Evolutionary conservation across 2,329 filamentous ascomycete species (phyloP).

Genomic region (Fusarium begoniae): DNA sequence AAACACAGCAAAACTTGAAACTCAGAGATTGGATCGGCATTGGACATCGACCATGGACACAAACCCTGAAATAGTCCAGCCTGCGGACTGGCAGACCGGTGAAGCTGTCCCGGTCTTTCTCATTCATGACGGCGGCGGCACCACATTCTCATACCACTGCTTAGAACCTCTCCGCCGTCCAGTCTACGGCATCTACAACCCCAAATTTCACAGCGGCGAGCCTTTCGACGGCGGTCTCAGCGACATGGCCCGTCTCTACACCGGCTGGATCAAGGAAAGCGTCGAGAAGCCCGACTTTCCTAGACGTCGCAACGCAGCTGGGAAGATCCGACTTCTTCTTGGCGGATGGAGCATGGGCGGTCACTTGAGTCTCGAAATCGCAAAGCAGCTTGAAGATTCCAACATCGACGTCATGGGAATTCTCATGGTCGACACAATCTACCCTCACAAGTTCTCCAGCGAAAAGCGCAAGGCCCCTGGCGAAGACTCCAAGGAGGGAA

Average conservation of each 20-base stretch:
- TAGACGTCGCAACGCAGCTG: slow-evolving; percentile 38
- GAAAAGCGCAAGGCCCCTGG: slow-evolving; percentile 12
- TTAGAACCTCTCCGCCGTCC: slow-evolving; percentile 59
- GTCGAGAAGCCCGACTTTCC: slow-evolving; percentile 46
- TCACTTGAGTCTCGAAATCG: slow-evolving; percentile 60
- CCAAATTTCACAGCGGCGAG: slow-evolving; percentile 57
- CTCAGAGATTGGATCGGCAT: not conserved
- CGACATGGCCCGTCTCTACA: slow-evolving; percentile 64
- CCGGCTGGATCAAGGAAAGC: slow-evolving; percentile 53
- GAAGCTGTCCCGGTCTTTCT: slow-evolving; percentile 60
- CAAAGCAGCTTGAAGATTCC: slow-evolving; percentile 53
- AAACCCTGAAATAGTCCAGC: slow-evolving; percentile 49
- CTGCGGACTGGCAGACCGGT: slow-evolving; percentile 44
- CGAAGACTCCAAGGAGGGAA: slow-evolving; percentile 42
- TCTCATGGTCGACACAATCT: slow-evolving; percentile 63
- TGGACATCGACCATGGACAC: slow-evolving; percentile 28
- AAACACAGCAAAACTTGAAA: not conserved
- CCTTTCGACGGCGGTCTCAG: slow-evolving; percentile 61
- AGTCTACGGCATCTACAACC: slow-evolving; percentile 65
- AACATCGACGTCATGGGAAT: slow-evolving; percentile 57
- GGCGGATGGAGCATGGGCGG: slow-evolving; percentile 68
- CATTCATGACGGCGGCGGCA: slow-evolving; percentile 70
- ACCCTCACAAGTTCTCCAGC: slow-evolving; percentile 36
- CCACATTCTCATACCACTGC: slow-evolving; percentile 65
- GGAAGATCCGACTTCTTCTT: slow-evolving; percentile 54